Base-by-base conservation (phyloP, 1,284 basidiomycete species). In the Tylopilus sp. region DNA sequence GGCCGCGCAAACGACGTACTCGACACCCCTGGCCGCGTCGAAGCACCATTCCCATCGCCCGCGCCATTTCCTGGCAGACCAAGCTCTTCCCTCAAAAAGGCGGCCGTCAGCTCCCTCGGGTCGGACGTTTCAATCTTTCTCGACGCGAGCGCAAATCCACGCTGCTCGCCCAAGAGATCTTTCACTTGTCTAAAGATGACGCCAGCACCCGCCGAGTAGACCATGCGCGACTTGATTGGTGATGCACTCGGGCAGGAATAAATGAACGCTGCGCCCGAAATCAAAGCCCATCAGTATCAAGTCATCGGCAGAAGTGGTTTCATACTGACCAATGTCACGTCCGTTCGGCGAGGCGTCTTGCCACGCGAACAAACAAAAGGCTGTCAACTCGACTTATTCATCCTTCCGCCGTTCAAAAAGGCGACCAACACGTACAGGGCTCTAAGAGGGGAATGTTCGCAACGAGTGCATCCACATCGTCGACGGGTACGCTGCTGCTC, bases 221-320 rank as follows among this genome's bases (percentile, higher is more conserved):
- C 64, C 89, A 96, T 92, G 44, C 92, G 81, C 55, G 83, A 76
- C 63, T 89, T 90, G 67, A 95, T 77, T 2, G 89, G 86, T 2
- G 87, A 91, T 11, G 70, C 65, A 2, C 83, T 77, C 0, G 92
- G 92, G 65, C 92, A 95, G 30, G 86, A 87, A 69, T 96, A 96
- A 52, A 95, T 87, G 67, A 92, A 92, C 34, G 89, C 84, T 90
- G 54, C 3, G 10, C 40, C 29, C 15, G 6, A 40, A 38, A 33
- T 8, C 31, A 11, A 49, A 42, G 26, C 26, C 7, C 55, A 48
- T 59, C 42, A 55, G 41, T 26, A 26, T 54, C 38, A 34, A 33
- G 16, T 18, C 3, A 18, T n/a, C 30, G 30, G 29, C 7, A 34
- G 28, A 31, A 44, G 21, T 40, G 15, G 8, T 36, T 12, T 10